These are phyloP conservation scores for Isatis tinctoria DNA, from an alignment of 345 rosid genomes.

Conservation along the genomic window DNA sequence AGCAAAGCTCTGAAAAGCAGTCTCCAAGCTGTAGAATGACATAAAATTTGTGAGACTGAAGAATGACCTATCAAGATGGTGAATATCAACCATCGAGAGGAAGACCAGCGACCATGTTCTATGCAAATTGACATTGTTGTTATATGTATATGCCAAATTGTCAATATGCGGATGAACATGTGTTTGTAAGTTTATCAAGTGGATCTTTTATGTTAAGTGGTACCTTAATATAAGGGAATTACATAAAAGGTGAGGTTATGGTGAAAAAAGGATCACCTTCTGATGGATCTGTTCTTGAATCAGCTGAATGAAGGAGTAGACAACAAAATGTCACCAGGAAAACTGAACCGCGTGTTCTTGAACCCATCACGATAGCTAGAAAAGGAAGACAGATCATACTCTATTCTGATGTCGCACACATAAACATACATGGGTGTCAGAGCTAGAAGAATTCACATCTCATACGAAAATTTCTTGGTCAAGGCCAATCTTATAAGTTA, in stretches of 20 bases:
- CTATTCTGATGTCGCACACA: slow-evolving; percentile 9
- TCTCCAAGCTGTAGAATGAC: not conserved
- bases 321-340: slow-evolving; percentile 35
- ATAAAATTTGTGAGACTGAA: not conserved
- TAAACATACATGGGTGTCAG: not conserved
- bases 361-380: slow-evolving; percentile 15
- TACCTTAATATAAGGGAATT: not conserved
- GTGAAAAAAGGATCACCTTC: slow-evolving; percentile 46
- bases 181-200: not conserved
- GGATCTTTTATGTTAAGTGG: not conserved
- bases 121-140: not conserved
- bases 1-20: not conserved
- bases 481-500: slow-evolving; percentile 8
- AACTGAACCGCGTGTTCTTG: slow-evolving; percentile 23
- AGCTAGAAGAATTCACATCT: slow-evolving; percentile 16
- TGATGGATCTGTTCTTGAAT: slow-evolving; percentile 41
- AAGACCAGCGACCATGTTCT: not conserved
- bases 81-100: slow-evolving; percentile 1
- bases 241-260: not conserved
- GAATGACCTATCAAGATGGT: not conserved
- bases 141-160: not conserved
- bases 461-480: slow-evolving; percentile 8
- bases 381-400: slow-evolving; percentile 9
- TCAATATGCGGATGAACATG: not conserved
- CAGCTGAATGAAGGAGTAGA: slow-evolving; percentile 33